These are phyloP conservation scores for Backusella parvicylindrica DNA, from an alignment of 192 early-diverging fungal species.

Conservation along the genomic window DNA sequence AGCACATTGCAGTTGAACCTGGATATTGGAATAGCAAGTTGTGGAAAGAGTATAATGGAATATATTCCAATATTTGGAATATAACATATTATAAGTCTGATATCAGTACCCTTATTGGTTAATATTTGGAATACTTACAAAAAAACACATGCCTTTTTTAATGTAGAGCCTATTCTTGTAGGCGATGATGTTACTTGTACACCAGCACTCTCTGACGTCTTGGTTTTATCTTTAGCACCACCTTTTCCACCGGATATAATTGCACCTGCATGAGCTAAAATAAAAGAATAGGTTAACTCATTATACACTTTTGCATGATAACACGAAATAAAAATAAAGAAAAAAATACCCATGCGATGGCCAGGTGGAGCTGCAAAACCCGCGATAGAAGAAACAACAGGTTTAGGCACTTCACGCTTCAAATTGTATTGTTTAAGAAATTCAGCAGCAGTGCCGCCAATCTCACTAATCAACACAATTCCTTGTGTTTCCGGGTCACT, in stretches of 20 bases:
- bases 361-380: conserved; percentile 98
- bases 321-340: neutral
- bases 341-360: conserved; percentile 82
- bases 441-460: conserved; percentile 95
- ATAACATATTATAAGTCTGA: too few species aligned
- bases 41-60: too few species aligned
- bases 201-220: conserved; percentile 88
- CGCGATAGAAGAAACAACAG: conserved; percentile 99
- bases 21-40: too few species aligned
- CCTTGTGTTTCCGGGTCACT: conserved; percentile 92
- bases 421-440: conserved; percentile 94
- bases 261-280: conserved; percentile 84
- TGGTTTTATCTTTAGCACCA: conserved; percentile 96
- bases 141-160: conserved; percentile 57
- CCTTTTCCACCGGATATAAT: conserved; percentile 99
- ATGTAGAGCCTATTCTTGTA: conserved; percentile 88
- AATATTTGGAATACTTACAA: too few species aligned
- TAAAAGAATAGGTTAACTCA: neutral
- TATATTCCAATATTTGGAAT: too few species aligned
- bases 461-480: conserved; percentile 99
- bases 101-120: too few species aligned
- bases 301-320: too few species aligned
- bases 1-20: too few species aligned
- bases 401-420: conserved; percentile 83
- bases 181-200: conserved; percentile 90